Base-by-base conservation (phyloP, 345 rosid genomes). In the Cardiospermum halicacabum region DNA sequence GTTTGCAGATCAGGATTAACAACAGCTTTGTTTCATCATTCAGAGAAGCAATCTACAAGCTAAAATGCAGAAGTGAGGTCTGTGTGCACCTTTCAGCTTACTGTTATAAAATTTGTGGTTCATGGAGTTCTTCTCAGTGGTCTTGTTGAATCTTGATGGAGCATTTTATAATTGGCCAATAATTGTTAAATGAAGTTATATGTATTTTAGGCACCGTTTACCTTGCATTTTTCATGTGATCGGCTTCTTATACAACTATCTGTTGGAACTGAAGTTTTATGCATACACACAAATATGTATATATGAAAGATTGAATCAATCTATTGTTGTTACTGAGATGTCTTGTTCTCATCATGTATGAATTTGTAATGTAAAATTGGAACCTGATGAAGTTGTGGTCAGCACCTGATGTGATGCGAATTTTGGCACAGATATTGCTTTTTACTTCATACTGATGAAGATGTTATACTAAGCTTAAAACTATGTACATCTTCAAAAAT, bases 11-110 rank as follows among this genome's bases (percentile, higher is more conserved):
- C 76, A 82, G 97, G 77, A 95, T 95, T 76, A 89, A 95, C 74
- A 95, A 95, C 78, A 91, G 96, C 85, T 95, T 91, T 75, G 96
- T 84, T 43, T 89, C 99, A 65, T 95, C 99, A 64, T 91, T 95
- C 75, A 89, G 96, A 74, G 99, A 95, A 81, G 93, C 96, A 73
- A 91, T 95, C 69, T 95, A 95, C 89, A 95, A 95, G 84, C 75
- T 95, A 63, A 95, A 95, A 78, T 95, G 99, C 84, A 89, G 84
- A 80, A 85, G 79, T 68, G 99, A 95, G 97, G 99, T 84, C 62
- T 59, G 91, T 84, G 61, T 48, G 62, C 58, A 26, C 56, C 11
- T 43, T 43, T 25, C 54, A 62, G 68, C 66, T 54, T 55, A 53
- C 13, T 53, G 54, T 39, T 57, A 53, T 47, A 5, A 18, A 16